Base-by-base conservation (phyloP, 2,329 filamentous ascomycete species). In the Arachnopeziza araneosa region DNA sequence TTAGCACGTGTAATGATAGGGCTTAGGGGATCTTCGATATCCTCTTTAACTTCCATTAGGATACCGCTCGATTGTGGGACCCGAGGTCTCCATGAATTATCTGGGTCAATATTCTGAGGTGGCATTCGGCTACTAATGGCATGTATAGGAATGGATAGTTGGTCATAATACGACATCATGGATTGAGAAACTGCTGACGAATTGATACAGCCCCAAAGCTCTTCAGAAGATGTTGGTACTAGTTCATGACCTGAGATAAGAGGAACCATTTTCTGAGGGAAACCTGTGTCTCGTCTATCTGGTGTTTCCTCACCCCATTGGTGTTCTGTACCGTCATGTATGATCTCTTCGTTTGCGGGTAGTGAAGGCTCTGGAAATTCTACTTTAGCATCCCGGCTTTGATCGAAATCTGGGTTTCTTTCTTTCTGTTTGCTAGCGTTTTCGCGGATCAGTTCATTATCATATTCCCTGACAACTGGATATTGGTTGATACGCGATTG, bases 21-120 rank as follows among this genome's bases (percentile, higher is more conserved):
- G 5, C 50, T 60, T 48, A 58, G 48, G 44, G 54, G 60, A 50
- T 62, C 64, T 19, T 60, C 22, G 10, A 67, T 68, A 17, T 68
- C 65, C 19, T 67, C 65, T 22, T 61, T 59, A 2, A 60, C 64
- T 54, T 67, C 65, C n/a, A 63, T 66, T 2, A n/a, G 6, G 12
- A 62, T 8, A 5, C 52, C 55, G 48, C 62, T 63, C 44, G 58
- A 54, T 5, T 23, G 36, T 3, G 63, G 65, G 12, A 23, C 36
- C 12, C 55, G 52, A 23, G 65, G 61, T 48, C 62, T 60, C 65
- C 65, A 68, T 5, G 23, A 58, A 26, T 23, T 51, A 14, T 62
- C 49, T 22, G 48, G 17, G 30, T 55, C 22, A 21, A 26, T 21
- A 24, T 44, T 23, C 1, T 14, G 53, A 30, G n/a, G 32, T 60